Base-by-base conservation (phyloP, 306 rosid genomes). In the Vachellia pachyceras region DNA sequence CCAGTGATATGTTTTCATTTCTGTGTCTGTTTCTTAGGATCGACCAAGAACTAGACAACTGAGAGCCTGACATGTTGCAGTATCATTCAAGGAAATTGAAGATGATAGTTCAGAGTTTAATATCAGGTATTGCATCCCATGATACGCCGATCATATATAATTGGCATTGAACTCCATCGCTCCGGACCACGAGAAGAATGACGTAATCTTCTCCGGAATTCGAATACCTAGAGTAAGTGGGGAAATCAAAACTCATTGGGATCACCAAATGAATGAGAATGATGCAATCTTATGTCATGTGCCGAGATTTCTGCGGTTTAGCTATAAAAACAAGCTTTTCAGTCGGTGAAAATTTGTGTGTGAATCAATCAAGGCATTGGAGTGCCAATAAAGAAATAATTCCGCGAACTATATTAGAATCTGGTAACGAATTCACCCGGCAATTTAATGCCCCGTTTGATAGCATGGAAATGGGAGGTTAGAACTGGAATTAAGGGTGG, bases 111-210 rank as follows among this genome's bases (percentile, higher is more conserved):
- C 77, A 8, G 2, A 33, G 63, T 79, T n/a, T 11, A n/a, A n/a
- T 25, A 58, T 36, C 8, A 11, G 41, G 15, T 29, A 12, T 15
- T 54, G 82, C 57, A 40, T 5, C 49, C 23, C 52, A 33, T 36
- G 15, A 63, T 18, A 35, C 35, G 25, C 13, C 5, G 41, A 72
- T 40, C 42, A 46, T 20, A 60, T 71, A 45, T 36, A 37, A 20
- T 13, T 0, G 15, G 35, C 69, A 46, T 80, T 36, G 69, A 80
- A 36, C 70, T 25, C 71, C 58, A 55, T 41, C 41, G 58, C 60
- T 17, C 35, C 17, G 10, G 5, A 42, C 60, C 77, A 15, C 57
- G 47, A 5, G 46, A 41, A 37, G 58, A n/a, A n/a, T n/a, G n/a
- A n/a, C n/a, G n/a, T n/a, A n/a, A n/a, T n/a, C n/a, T n/a, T n/a